A percentile compares a stretch with the other conserved stretches of the same genome.
phyloP scores from a whole-genome alignment of 73 alveolate genomes.

The Loxodes magnus region DNA sequence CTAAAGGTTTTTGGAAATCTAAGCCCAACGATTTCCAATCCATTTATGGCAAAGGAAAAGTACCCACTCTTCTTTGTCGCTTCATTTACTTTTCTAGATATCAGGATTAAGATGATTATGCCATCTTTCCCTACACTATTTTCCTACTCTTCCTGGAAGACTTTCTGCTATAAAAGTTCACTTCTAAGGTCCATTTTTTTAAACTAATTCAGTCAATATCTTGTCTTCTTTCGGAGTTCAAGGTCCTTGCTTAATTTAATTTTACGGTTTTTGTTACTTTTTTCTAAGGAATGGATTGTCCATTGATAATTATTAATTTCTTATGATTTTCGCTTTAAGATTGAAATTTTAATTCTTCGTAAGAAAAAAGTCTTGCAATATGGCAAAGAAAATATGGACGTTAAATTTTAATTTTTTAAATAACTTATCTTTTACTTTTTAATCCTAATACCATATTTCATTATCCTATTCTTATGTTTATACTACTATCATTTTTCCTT shows the following conservation, averaged over 20 bases:
- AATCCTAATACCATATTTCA: too few species aligned
- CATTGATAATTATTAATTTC: too few species aligned
- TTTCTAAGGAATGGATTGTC: too few species aligned
- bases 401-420: too few species aligned
- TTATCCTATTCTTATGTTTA: too few species aligned
- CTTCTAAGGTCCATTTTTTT: slow-evolving; percentile 91
- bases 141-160: slow-evolving; percentile 93
- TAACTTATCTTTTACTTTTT: too few species aligned
- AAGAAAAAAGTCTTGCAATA: too few species aligned
- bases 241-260: slow-evolving; percentile 50
- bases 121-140: slow-evolving; percentile 98
- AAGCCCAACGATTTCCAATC: slow-evolving; percentile 89
- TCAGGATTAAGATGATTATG: slow-evolving; percentile 95
- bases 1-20: slow-evolving; percentile 76
- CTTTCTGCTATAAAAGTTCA: slow-evolving; percentile 92
- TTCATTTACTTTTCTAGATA: slow-evolving; percentile 88
- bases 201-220: slow-evolving; percentile 76
- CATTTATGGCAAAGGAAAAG: slow-evolving; percentile 78
- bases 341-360: too few species aligned
- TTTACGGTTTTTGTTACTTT: too few species aligned
- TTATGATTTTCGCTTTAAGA: too few species aligned
- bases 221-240: slow-evolving; percentile 97
- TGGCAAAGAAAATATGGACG: too few species aligned
- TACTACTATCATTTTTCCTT: too few species aligned
- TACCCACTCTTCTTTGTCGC: slow-evolving; percentile 95